Conservation (phyloP, 164 flowering plant species). For the Warburgia ugandensis region DNA sequence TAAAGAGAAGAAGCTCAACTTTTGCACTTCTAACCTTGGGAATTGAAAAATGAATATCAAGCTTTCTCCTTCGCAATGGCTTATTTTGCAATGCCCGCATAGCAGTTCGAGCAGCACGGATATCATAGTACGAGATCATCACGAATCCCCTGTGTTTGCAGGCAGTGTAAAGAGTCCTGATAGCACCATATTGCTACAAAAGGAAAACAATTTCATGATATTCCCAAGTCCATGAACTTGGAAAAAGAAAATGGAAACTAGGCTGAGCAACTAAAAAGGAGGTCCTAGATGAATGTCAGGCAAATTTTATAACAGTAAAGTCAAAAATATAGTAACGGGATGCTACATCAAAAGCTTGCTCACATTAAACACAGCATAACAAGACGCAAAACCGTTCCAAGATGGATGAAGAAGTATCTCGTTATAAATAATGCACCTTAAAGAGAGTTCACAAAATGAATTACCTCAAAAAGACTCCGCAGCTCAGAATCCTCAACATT, state of each 20-base stretch:
- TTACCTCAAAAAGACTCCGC: slow-evolving; percentile 84
- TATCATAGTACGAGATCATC: slow-evolving; percentile 98
- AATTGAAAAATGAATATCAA: slow-evolving; percentile 98
- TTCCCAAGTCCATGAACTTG: not conserved
- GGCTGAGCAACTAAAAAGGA: not conserved
- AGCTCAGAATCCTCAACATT: slow-evolving; percentile 95
- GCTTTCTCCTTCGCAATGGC: slow-evolving; percentile 88
- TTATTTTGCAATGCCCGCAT: slow-evolving; percentile 94
- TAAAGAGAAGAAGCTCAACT: not conserved
- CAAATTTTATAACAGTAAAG: too few relatives aligned
- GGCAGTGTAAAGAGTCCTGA: slow-evolving; percentile 90
- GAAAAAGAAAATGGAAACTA: not conserved
- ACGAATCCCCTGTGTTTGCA: slow-evolving; percentile 99
- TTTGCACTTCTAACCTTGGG: slow-evolving; percentile 61
- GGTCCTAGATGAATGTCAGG: too few relatives aligned
- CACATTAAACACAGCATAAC: not conserved
- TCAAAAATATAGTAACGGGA: not conserved
- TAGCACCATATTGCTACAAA: slow-evolving; percentile 93
- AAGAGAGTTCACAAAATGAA: not conserved
- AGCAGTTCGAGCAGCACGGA: slow-evolving; percentile 92
- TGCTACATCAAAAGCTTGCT: not conserved
- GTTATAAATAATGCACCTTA: too few relatives aligned
- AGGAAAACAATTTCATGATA: slow-evolving; percentile 5
- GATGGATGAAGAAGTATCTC: too few relatives aligned
- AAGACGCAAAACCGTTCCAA: too few relatives aligned